Evolutionary conservation across 2,329 filamentous ascomycete genomes (phyloP).

Genomic region (Huntiella moniliformis): DNA sequence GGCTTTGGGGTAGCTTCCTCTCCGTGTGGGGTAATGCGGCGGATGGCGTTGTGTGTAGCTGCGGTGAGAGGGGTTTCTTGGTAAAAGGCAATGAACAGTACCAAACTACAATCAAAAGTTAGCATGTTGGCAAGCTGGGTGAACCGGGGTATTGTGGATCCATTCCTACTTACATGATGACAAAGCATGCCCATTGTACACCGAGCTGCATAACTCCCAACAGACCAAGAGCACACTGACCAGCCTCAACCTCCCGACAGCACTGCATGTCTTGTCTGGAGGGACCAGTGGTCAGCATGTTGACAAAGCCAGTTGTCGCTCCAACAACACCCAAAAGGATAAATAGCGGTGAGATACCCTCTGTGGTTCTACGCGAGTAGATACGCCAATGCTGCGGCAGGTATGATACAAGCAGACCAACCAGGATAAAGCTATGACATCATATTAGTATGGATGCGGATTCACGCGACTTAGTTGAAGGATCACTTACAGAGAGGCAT

Average conservation of each 20-base stretch:
- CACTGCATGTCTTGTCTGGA: slow-evolving; percentile 71
- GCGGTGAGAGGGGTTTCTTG: slow-evolving; percentile 36
- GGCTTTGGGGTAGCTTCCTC: too few species aligned
- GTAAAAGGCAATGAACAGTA: slow-evolving; percentile 92
- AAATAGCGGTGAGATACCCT: slow-evolving; percentile 90
- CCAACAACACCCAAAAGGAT: slow-evolving; percentile 85
- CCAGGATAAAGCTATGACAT: slow-evolving; percentile 44
- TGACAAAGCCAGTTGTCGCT: slow-evolving; percentile 73
- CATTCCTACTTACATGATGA: slow-evolving; percentile 51
- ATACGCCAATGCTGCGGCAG: slow-evolving; percentile 90
- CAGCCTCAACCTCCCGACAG: slow-evolving; percentile 61
- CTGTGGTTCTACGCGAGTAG: slow-evolving; percentile 64
- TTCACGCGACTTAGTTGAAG: not conserved
- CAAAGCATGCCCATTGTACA: slow-evolving; percentile 81
- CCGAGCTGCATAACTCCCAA: slow-evolving; percentile 83
- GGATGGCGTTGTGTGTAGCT: too few species aligned
- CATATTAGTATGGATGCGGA: not conserved
- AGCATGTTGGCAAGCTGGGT: not conserved
- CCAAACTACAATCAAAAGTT: slow-evolving; percentile 37
- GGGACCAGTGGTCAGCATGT: slow-evolving; percentile 73
- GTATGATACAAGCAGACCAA: slow-evolving; percentile 84
- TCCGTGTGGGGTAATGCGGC: too few species aligned
- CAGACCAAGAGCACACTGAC: slow-evolving; percentile 70
- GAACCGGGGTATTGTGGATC: not conserved
- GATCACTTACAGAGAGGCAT: slow-evolving; percentile 12